These are phyloP conservation scores for Ganoderma leucocontextum DNA, from an alignment of 1,284 basidiomycete species.

Conservation along the genomic window DNA sequence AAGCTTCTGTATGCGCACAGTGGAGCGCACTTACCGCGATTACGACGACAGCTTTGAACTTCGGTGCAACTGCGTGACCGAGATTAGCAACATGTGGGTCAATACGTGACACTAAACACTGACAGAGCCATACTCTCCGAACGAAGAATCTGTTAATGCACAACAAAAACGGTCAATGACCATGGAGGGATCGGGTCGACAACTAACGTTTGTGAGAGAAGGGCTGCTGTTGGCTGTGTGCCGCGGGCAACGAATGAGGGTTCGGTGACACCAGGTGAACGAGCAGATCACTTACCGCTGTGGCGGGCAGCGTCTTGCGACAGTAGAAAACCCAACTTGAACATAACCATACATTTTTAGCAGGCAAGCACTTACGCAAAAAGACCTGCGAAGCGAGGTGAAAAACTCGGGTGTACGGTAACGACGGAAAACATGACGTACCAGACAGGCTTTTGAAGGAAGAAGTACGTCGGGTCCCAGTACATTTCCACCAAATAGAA, in stretches of 20 bases:
- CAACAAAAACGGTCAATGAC: not conserved
- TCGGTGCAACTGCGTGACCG: slow-evolving; percentile 7
- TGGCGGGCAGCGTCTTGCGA: not conserved
- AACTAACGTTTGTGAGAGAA: slow-evolving; percentile 10
- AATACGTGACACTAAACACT: not conserved
- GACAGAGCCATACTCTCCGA: slow-evolving; percentile 19
- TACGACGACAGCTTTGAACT: slow-evolving; percentile 8
- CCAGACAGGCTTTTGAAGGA: slow-evolving; percentile 11
- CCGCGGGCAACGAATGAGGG: no score
- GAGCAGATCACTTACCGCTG: not conserved
- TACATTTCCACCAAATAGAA: slow-evolving; percentile 19
- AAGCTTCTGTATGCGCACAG: not conserved
- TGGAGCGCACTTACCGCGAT: slow-evolving; percentile 8
- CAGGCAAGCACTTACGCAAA: slow-evolving; percentile 4
- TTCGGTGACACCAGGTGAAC: not conserved
- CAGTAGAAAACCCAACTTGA: not conserved
- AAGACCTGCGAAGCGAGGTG: slow-evolving; percentile 8
- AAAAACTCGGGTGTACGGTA: not conserved
- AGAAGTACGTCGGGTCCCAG: slow-evolving; percentile 21
- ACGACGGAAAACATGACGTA: not conserved
- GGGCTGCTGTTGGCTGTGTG: slow-evolving; percentile 15
- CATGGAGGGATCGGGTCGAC: no score
- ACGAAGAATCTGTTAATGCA: slow-evolving; percentile 15
- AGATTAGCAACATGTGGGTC: not conserved
- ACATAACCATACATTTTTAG: not conserved